Percentiles rank a stretch among this genome's conserved stretches.
Evolutionary conservation across 805 yeast species (phyloP).

Genomic region (Yarrowia hollandica): DNA sequence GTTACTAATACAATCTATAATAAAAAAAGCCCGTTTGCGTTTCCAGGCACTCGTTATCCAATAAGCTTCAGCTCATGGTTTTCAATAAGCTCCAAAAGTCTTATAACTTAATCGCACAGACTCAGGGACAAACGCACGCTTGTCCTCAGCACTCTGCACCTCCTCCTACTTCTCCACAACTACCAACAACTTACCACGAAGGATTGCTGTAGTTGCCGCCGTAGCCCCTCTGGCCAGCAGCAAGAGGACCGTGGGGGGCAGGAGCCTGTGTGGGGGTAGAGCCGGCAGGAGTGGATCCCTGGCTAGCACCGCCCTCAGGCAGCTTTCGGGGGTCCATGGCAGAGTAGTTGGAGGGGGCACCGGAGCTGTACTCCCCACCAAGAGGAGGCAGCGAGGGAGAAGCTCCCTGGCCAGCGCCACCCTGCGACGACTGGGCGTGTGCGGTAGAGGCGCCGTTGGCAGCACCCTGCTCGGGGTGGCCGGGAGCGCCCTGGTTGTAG

Average conservation of each 20-base stretch:
- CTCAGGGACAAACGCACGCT: no score
- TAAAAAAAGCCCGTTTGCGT: slow-evolving; percentile 1
- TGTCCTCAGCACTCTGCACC: no score
- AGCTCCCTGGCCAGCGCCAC: not conserved
- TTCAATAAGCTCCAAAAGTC: no score
- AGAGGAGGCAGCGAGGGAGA: slow-evolving; percentile 29
- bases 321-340: slow-evolving; percentile 29
- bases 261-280: slow-evolving; percentile 18
- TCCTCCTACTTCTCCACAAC: no score
- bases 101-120: no score
- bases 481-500: slow-evolving; percentile 31
- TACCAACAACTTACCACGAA: slow-evolving; percentile 22
- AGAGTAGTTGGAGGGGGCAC: slow-evolving; percentile 25
- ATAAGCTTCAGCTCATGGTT: not conserved
- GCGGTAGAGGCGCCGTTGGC: slow-evolving; percentile 22
- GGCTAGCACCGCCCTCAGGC: slow-evolving; percentile 14
- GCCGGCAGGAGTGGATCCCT: slow-evolving; percentile 16
- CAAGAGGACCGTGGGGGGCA: slow-evolving; percentile 20
- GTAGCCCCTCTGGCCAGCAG: slow-evolving; percentile 7
- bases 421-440: slow-evolving; percentile 25
- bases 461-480: slow-evolving; percentile 20
- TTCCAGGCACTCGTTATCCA: not conserved
- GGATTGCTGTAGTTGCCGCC: slow-evolving; percentile 21
- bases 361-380: slow-evolving; percentile 10
- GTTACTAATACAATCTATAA: slow-evolving; percentile 27